Conservation (phyloP, 768 basidiomycete genomes). For the Lactarius trivialis region DNA sequence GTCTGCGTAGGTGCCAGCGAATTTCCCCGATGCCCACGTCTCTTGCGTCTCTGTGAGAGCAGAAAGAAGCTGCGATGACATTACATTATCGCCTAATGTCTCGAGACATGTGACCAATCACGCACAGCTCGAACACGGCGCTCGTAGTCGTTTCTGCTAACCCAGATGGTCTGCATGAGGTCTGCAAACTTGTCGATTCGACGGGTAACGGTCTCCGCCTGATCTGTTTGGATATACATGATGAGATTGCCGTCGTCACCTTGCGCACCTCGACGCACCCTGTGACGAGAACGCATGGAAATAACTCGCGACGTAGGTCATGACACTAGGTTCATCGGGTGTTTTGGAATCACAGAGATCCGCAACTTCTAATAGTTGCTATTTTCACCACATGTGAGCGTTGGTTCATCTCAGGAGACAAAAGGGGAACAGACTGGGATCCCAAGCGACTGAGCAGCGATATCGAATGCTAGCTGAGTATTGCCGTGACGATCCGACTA, state of each 20-base stretch:
- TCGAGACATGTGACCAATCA: constrained; percentile 4
- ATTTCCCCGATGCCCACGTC: constrained; percentile 60
- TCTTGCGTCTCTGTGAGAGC: constrained; percentile 61
- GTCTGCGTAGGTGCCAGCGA: constrained; percentile 71
- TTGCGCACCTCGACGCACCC: constrained; percentile 45
- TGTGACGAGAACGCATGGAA: constrained; percentile 98
- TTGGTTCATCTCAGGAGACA: not conserved
- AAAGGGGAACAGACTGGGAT: constrained; percentile 62
- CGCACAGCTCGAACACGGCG: constrained; percentile 67
- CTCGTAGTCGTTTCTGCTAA: constrained; percentile 87
- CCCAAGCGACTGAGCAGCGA: constrained; percentile 82
- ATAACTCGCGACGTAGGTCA: constrained; percentile 96
- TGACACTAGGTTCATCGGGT: constrained; percentile 94
- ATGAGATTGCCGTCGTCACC: not conserved
- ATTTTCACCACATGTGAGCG: constrained; percentile 8
- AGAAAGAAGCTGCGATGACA: constrained; percentile 47
- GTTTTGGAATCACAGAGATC: constrained; percentile 83
- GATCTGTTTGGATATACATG: constrained; percentile 48
- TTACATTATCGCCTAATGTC: not conserved
- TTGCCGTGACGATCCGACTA: constrained; percentile 76
- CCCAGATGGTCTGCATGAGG: constrained; percentile 89
- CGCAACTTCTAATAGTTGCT: constrained; percentile 95
- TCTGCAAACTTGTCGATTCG: constrained; percentile 95
- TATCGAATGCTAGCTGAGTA: constrained; percentile 78
- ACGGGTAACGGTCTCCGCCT: constrained; percentile 89